phyloP scores from a whole-genome alignment of 805 yeast genomes.

The Starmerella tilneyi region DNA sequence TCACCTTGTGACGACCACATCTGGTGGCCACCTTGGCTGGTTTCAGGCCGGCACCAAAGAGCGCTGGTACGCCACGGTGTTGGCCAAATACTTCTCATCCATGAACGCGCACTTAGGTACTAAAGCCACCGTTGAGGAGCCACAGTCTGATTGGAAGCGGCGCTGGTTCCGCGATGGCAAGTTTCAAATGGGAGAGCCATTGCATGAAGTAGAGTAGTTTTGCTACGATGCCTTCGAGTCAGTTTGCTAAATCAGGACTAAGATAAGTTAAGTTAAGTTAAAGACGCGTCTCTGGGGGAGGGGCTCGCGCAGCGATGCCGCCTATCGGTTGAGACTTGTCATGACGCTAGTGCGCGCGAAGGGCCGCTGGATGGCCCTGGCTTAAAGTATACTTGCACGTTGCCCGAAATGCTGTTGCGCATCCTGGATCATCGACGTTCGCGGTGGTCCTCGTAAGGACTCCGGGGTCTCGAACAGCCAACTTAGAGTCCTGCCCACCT shows the following conservation, averaged over 20 bases:
- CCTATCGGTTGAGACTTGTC: too few relatives aligned
- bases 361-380: background rate
- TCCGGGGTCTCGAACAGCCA: background rate
- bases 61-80: constrained; percentile 56
- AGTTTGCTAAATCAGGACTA: too few relatives aligned
- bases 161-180: constrained; percentile 17
- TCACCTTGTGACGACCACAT: constrained; percentile 46
- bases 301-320: too few relatives aligned
- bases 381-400: background rate
- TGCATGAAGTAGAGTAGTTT: background rate
- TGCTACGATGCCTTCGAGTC: too few relatives aligned
- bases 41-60: constrained; percentile 41
- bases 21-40: constrained; percentile 84
- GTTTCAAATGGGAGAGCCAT: constrained; percentile 1
- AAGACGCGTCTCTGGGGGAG: too few relatives aligned
- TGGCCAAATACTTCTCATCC: constrained; percentile 37
- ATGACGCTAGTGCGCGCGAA: too few relatives aligned
- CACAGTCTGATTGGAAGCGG: background rate
- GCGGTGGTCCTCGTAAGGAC: background rate
- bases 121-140: background rate
- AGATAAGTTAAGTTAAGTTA: too few relatives aligned
- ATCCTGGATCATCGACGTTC: background rate
- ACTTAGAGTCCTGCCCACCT: background rate
- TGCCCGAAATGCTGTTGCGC: too few relatives aligned
- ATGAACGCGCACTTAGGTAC: constrained; percentile 30